Percentiles rank a stretch among this genome's conserved stretches.
Conservation (phyloP, 108 stramenopile species). For the Mediolabrus comicus region DNA sequence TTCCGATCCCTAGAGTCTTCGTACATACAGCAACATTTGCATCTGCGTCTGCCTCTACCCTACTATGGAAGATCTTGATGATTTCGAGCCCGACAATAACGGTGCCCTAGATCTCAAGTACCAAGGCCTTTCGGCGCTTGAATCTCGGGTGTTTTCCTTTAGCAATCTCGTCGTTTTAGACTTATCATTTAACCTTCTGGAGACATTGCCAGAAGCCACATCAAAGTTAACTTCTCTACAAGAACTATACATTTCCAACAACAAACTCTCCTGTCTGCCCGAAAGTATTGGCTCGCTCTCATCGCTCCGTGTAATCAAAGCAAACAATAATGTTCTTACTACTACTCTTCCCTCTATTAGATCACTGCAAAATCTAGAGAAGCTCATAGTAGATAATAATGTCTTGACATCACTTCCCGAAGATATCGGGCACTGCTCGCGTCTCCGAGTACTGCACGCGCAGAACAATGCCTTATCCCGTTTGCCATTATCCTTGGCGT, state of each 20-base stretch:
- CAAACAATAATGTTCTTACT: slow-evolving; percentile 24
- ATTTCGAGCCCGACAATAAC: slow-evolving; percentile 13
- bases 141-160: slow-evolving; percentile 16
- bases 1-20: no score
- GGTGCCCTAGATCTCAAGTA: slow-evolving; percentile 36
- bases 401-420: slow-evolving; percentile 26
- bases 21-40: no score
- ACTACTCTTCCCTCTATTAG: slow-evolving; percentile 21
- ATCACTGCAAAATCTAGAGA: slow-evolving; percentile 15
- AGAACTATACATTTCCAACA: slow-evolving; percentile 24
- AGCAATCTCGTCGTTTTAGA: slow-evolving; percentile 12
- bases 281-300: slow-evolving; percentile 13
- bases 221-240: slow-evolving; percentile 12
- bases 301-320: slow-evolving; percentile 21
- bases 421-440: slow-evolving; percentile 21
- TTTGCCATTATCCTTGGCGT: slow-evolving; percentile 30
- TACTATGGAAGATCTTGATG: slow-evolving; percentile 30
- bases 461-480: slow-evolving; percentile 38
- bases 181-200: slow-evolving; percentile 35
- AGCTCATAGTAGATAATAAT: slow-evolving; percentile 24
- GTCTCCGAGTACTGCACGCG: slow-evolving; percentile 12
- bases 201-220: slow-evolving; percentile 19
- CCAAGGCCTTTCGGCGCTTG: slow-evolving; percentile 15
- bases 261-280: slow-evolving; percentile 24
- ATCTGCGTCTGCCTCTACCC: no score